Conservation (phyloP, 2,329 filamentous ascomycete genomes). For the Triangularia setosa region DNA sequence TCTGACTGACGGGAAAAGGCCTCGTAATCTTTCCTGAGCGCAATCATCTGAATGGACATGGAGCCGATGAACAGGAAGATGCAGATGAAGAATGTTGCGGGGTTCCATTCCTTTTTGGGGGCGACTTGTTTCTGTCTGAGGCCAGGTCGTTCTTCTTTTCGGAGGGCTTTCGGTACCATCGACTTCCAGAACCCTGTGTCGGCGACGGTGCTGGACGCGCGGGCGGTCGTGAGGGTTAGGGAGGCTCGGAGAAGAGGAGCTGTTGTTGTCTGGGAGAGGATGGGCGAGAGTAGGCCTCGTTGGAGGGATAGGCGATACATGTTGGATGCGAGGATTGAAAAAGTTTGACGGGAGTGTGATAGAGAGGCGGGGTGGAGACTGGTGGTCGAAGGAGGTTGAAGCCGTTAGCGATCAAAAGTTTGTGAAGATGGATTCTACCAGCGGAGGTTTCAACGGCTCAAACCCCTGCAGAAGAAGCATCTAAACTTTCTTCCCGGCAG, state of each 20-base stretch:
- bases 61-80: slow-evolving; percentile 87
- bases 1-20: slow-evolving; percentile 73
- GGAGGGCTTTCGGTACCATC: slow-evolving; percentile 64
- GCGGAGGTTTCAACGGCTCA: neutral
- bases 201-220: slow-evolving; percentile 22
- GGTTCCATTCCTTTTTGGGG: slow-evolving; percentile 67
- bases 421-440: neutral
- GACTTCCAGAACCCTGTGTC: slow-evolving; percentile 61
- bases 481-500: neutral
- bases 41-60: slow-evolving; percentile 90
- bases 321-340: neutral
- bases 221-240: neutral
- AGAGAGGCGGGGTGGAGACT: neutral
- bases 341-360: neutral
- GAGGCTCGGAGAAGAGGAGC: neutral
- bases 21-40: slow-evolving; percentile 69
- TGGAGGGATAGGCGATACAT: slow-evolving; percentile 14
- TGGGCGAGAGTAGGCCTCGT: neutral
- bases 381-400: neutral
- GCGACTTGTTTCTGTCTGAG: slow-evolving; percentile 37
- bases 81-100: slow-evolving; percentile 75
- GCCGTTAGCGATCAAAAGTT: neutral
- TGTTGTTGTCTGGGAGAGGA: slow-evolving; percentile 8
- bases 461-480: neutral
- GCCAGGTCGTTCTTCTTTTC: slow-evolving; percentile 32